Base-by-base conservation (phyloP, 2,329 filamentous ascomycete genomes). In the Cladosporium sp. region DNA sequence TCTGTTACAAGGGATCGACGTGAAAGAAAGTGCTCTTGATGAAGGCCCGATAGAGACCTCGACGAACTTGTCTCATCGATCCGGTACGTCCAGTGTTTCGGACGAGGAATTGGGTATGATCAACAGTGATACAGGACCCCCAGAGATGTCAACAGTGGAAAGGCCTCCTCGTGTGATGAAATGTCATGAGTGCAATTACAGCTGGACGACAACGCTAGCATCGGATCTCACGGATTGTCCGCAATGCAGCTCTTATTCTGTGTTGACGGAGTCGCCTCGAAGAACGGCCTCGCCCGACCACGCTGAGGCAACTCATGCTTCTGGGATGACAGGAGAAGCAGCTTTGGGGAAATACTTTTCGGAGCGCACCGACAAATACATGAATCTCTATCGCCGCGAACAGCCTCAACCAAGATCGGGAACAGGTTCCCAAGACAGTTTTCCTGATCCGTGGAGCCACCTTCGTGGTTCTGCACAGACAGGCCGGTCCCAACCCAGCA, bases 331-430 rank as follows among this genome's bases (percentile, higher is more conserved):
- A 3, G 45, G 45, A 13, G 45, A 48, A 17, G 28, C 19, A 35
- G 45, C 45, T 1, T 7, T 48, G 17, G 45, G 45, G 5, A 8
- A 48, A 12, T 48, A 48, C 24, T 48, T 48, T 17, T 48, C 45
- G 3, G 45, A 48, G 17, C 45, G 45, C 10, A 48, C 45, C 12
- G 45, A 48, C 45, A 48, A 48, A 17, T 48, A 48, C 45, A 48
- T 48, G 45, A 48, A 35, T 13, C 45, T 48, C 5, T 48, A 48
- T n/a, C 45, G 45, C 4, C 45, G 44, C n/a, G 44, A 48, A 6
- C 17, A 32, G n/a, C 25, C 25, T 13, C 10, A 17, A 12, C 25
- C 45, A n/a, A 48, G 12, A 12, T 35, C 28, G 6, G 28, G 15
- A 15, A 19, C 45, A 3, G 25, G 19, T 15, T 35, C 25, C n/a